Conservation (phyloP, 176 grass and related monocot genomes). For the Lolium rigidum region DNA sequence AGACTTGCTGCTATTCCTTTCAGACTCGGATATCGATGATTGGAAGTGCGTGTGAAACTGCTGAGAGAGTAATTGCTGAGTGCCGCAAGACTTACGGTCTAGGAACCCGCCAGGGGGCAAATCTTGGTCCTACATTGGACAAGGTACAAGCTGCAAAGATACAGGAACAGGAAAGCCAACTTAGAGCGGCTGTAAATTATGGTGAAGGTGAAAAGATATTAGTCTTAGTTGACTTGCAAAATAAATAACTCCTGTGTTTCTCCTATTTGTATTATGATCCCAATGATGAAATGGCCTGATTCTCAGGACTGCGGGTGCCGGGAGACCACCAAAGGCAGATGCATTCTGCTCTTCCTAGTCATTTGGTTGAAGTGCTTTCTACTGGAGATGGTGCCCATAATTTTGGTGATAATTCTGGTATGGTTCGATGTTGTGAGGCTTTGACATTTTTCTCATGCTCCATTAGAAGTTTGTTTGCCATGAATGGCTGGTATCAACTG, state of each 20-base stretch:
- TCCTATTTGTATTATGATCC: conserved; percentile 3
- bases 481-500: conserved; percentile 2
- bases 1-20: conserved; percentile 20
- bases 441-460: not conserved
- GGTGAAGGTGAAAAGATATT: conserved; percentile 75
- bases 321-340: conserved; percentile 83
- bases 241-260: conserved; percentile 18
- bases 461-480: not conserved
- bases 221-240: conserved; percentile 21
- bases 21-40: conserved; percentile 99
- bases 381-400: conserved; percentile 72
- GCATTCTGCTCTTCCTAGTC: conserved; percentile 90
- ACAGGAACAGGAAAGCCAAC: conserved; percentile 87
- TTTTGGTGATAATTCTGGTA: conserved; percentile 83
- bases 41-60: conserved; percentile 88
- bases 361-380: conserved; percentile 81
- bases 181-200: conserved; percentile 82
- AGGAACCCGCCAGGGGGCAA: conserved; percentile 73
- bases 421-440: not conserved
- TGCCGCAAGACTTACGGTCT: conserved; percentile 76
- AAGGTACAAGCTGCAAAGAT: conserved; percentile 98
- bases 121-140: conserved; percentile 85
- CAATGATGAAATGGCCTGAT: conserved; percentile 25
- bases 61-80: conserved; percentile 86
- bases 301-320: conserved; percentile 67